These are phyloP conservation scores for Basidiobolus meristosporus DNA, from an alignment of 371 early-diverging fungal species.

Conservation along the genomic window DNA sequence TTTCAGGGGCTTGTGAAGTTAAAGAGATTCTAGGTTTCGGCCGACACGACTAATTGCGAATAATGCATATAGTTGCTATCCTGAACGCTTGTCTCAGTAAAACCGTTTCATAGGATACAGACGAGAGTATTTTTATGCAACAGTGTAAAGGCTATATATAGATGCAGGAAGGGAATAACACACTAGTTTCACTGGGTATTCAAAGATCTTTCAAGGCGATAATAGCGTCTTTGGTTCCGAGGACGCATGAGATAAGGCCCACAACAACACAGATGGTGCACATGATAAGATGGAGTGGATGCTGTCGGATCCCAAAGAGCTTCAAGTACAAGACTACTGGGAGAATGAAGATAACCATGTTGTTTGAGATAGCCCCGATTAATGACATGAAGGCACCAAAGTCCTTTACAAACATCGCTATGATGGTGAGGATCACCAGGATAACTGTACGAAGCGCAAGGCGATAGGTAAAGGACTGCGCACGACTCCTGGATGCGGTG, in stretches of 20 bases:
- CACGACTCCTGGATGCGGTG: conserved; percentile 12
- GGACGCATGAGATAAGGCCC: conserved; percentile 46
- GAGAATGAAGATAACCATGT: conserved; percentile 60
- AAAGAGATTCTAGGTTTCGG: too few species aligned
- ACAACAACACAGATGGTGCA: conserved; percentile 32
- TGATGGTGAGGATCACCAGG: conserved; percentile 17
- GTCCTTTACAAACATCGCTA: conserved; percentile 53
- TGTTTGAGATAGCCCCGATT: conserved; percentile 60
- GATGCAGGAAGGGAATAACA: too few species aligned
- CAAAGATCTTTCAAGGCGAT: conserved; percentile 2
- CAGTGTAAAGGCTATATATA: too few species aligned
- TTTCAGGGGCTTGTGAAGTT: too few species aligned
- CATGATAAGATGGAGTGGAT: conserved; percentile 22
- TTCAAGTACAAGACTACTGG: conserved; percentile 64
- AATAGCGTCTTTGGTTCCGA: conserved; percentile 57
- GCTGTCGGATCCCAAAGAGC: conserved; percentile 43
- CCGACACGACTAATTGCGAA: too few species aligned
- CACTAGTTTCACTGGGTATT: too few species aligned
- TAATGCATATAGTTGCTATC: too few species aligned
- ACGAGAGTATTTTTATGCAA: too few species aligned
- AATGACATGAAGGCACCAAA: conserved; percentile 69
- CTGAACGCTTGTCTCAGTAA: too few species aligned
- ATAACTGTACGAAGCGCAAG: conserved; percentile 32
- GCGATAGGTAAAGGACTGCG: conserved; percentile 29
- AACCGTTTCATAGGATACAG: too few species aligned